Base-by-base conservation (phyloP, 1,139 yeast species). In the Yamadazyma triangularis region DNA sequence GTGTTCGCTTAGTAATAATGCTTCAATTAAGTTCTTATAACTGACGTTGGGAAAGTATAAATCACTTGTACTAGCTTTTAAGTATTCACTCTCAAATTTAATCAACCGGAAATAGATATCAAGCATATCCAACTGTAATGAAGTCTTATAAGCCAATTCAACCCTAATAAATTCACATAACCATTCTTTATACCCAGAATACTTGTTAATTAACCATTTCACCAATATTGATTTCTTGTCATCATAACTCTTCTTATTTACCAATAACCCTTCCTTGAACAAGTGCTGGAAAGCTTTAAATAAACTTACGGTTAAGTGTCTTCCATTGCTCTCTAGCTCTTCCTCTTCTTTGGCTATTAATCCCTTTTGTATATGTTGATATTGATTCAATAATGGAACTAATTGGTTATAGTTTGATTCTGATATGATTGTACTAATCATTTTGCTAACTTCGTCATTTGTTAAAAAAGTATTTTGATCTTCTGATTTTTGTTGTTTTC, bases 161-260 rank as follows among this genome's bases (percentile, higher is more conserved):
- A 54, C 47, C 1, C 38, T 31, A 30, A 82, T 53, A 28, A 71
- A 52, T n/a, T 56, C 56, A 23, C 69, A 51, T 14, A 84, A 41
- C 20, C 52, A 50, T 3, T 45, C 44, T 48, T 78, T 78, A 59
- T 64, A 87, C n/a, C 57, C 53, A 15, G 65, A 68, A 51, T 84
- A 88, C 34, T 73, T 70, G 29, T 70, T 72, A 33, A 64, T 62
- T 24, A 86, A 56, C 94, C 95, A 86, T 45, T 70, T 71, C 24
- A 66, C 68, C 15, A 75, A 65, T 21, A 71, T 51, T 26, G 58
- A 50, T 36, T 67, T 63, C 40, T 75, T 71, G n/a, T 69, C 76
- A 37, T 70, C 73, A 13, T 51, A 51, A 11, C 60, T 52, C 27
- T 64, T 60, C 22, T 56, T 55, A 13, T 47, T 46, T 23, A 60